These are phyloP conservation scores for Halophytophthora polymorphica DNA, from an alignment of 352 stramenopile genomes.

Conservation along the genomic window DNA sequence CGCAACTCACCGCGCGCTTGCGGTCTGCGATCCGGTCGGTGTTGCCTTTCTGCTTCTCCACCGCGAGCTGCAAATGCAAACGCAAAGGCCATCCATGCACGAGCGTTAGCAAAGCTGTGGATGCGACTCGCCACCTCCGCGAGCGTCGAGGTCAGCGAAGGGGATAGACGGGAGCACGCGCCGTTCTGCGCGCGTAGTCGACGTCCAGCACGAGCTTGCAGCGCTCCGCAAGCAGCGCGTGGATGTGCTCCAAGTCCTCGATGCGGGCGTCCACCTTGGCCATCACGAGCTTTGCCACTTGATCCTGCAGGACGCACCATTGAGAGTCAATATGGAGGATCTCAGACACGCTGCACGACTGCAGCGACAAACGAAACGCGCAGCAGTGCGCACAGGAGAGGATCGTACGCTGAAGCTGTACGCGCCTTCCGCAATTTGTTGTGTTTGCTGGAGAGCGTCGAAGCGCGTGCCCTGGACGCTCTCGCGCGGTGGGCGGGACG, in stretches of 20 bases:
- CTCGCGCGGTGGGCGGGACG: constrained; percentile 12
- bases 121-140: not conserved
- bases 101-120: too few relatives aligned
- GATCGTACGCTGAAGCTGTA: constrained; percentile 23
- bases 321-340: not conserved
- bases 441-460: constrained; percentile 12
- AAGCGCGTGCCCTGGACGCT: constrained; percentile 3
- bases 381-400: not conserved
- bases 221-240: constrained; percentile 39
- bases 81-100: not conserved
- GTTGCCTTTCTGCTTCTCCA: constrained; percentile 61
- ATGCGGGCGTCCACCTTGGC: constrained; percentile 40
- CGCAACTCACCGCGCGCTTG: constrained; percentile 45
- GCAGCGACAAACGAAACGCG: constrained; percentile 4
- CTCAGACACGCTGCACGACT: not conserved
- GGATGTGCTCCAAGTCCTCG: constrained; percentile 30
- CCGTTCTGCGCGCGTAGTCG: constrained; percentile 70
- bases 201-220: constrained; percentile 57
- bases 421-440: constrained; percentile 19
- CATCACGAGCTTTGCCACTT: constrained; percentile 38
- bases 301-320: constrained; percentile 20
- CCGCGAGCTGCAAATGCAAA: constrained; percentile 27
- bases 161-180: constrained; percentile 8
- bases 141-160: not conserved
- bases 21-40: constrained; percentile 51